Conservation (phyloP, 2,329 filamentous ascomycete species). For the Tolypocladium ophioglossoides region DNA sequence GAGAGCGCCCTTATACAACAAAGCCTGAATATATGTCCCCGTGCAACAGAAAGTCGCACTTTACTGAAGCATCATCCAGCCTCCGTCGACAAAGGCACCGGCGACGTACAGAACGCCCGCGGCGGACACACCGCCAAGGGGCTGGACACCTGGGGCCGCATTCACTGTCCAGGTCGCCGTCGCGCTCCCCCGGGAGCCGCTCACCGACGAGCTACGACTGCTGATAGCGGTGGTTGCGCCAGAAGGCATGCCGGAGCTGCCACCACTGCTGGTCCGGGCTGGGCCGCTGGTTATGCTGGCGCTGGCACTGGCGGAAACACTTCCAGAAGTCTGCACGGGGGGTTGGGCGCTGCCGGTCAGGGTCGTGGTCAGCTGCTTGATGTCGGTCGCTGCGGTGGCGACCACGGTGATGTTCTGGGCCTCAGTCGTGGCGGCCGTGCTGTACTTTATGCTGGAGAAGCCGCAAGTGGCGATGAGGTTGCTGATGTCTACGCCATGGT, state of each 20-base stretch:
- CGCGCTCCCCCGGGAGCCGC: too few relatives aligned
- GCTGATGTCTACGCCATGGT: constrained; percentile 19
- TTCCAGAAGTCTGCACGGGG: not conserved
- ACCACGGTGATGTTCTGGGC: constrained; percentile 19
- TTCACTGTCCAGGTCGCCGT: not conserved
- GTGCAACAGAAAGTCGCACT: too few relatives aligned
- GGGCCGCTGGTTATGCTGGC: not conserved
- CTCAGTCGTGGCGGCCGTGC: constrained; percentile 12
- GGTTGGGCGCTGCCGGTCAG: constrained; percentile 10
- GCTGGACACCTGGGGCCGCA: not conserved
- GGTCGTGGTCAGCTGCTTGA: constrained; percentile 24
- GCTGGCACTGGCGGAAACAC: not conserved
- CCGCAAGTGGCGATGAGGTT: constrained; percentile 22
- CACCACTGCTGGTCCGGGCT: too few relatives aligned
- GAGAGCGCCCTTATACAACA: too few relatives aligned
- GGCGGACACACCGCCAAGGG: not conserved
- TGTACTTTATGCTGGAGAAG: constrained; percentile 21
- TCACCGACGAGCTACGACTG: not conserved
- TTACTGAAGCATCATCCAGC: not conserved
- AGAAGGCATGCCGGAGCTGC: not conserved
- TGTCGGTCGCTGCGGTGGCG: constrained; percentile 19
- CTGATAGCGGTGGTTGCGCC: not conserved
- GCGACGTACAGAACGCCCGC: not conserved
- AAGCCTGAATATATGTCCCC: too few relatives aligned
- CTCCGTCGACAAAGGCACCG: not conserved